A percentile compares a stretch with the other conserved stretches of the same genome.
Evolutionary conservation across 73 alveolate genomes (phyloP).

Genomic region (Blepharisma stoltei): DNA sequence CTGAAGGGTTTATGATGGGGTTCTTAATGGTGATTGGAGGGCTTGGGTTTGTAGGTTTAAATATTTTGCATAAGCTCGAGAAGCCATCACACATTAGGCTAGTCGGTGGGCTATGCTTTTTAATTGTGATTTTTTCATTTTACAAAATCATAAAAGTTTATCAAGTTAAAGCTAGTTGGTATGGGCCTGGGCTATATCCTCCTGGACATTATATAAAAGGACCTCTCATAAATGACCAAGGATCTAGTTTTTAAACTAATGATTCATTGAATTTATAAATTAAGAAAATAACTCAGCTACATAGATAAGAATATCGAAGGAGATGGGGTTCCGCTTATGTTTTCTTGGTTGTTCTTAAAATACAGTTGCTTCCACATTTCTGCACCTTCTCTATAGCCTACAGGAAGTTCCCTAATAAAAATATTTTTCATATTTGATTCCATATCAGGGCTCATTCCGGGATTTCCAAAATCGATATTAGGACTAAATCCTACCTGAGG

Average conservation of each 20-base stretch:
- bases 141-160: constrained; percentile 44
- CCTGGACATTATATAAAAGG: constrained; percentile 74
- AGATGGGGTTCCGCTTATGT: too few relatives aligned
- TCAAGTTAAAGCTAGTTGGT: constrained; percentile 73
- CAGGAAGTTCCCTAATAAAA: too few relatives aligned
- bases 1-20: constrained; percentile 74
- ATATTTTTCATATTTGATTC: too few relatives aligned
- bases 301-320: too few relatives aligned
- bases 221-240: constrained; percentile 69
- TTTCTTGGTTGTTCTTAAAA: too few relatives aligned
- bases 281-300: too few relatives aligned
- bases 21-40: constrained; percentile 50
- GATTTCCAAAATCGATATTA: too few relatives aligned
- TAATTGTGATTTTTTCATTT: constrained; percentile 36
- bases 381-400: too few relatives aligned
- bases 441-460: too few relatives aligned
- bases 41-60: constrained; percentile 40
- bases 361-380: too few relatives aligned
- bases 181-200: constrained; percentile 68
- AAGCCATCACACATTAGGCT: constrained; percentile 38
- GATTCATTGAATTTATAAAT: too few relatives aligned
- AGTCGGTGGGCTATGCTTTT: constrained; percentile 34
- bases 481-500: too few relatives aligned
- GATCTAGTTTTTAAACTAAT: constrained; percentile 55
- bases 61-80: constrained; percentile 36